Evolutionary conservation across 768 basidiomycete genomes (phyloP).

Genomic region (Leccinum arenicola): DNA sequence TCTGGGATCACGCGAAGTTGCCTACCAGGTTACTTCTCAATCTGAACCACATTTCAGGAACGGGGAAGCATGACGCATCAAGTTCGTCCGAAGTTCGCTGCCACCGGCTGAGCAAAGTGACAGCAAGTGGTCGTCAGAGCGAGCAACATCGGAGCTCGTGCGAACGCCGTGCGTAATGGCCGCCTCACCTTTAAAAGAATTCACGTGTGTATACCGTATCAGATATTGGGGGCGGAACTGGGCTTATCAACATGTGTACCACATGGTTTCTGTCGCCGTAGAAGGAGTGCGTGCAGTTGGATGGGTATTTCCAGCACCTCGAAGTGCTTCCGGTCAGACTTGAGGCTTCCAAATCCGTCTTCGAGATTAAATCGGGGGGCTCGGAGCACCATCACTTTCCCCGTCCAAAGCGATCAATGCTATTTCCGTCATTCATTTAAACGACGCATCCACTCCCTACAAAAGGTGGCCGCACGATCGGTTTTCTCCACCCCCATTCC

Average conservation of each 20-base stretch:
- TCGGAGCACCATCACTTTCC: neutral
- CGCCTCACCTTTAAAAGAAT: neutral
- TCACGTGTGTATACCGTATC: neutral
- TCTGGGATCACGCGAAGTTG: neutral
- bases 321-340: neutral
- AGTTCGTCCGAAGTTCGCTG: neutral
- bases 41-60: neutral
- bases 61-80: neutral
- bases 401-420: neutral
- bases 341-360: neutral
- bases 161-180: neutral
- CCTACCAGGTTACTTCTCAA: neutral
- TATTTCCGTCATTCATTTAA: neutral
- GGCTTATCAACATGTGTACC: neutral
- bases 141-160: neutral
- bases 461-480: conserved; percentile 8
- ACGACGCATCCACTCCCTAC: conserved; percentile 6
- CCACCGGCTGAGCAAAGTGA: neutral
- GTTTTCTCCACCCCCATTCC: neutral
- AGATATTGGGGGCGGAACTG: neutral
- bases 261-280: neutral
- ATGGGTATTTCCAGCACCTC: neutral
- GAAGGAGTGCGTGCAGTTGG: neutral
- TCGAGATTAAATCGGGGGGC: neutral
- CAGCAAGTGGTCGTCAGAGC: neutral